Evolutionary conservation across 2,329 filamentous ascomycete species (phyloP).

Genomic region (Boeremia exigua): DNA sequence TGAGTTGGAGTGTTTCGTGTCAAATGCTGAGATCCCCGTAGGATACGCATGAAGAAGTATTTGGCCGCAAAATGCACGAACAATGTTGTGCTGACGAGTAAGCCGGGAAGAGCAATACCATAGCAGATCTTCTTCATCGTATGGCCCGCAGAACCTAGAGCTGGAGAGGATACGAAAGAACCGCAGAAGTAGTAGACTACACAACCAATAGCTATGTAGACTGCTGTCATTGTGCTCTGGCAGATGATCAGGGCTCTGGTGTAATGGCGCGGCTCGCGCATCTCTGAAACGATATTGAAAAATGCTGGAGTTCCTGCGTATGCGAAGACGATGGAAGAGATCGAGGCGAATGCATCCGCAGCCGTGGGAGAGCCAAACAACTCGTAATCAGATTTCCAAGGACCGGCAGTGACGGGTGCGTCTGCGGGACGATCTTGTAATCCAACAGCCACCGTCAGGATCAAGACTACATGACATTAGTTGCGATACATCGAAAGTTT

Average conservation of each 20-base stretch:
- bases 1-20: constrained; percentile 31
- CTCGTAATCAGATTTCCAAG: constrained; percentile 30
- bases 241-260: constrained; percentile 63
- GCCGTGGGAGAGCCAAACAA: constrained; percentile 24
- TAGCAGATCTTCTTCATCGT: constrained; percentile 69
- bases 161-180: constrained; percentile 66
- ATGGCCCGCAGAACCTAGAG: constrained; percentile 66
- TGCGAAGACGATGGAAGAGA: constrained; percentile 33
- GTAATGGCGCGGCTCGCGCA: constrained; percentile 66
- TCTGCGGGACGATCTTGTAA: constrained; percentile 32
- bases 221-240: constrained; percentile 63
- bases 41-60: constrained; percentile 67
- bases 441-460: constrained; percentile 34
- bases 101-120: constrained; percentile 66
- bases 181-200: constrained; percentile 74
- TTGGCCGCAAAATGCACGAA: constrained; percentile 36
- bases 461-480: constrained; percentile 22
- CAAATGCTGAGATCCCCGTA: constrained; percentile 72
- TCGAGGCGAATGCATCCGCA: constrained; percentile 27
- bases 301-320: constrained; percentile 67
- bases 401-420: constrained; percentile 26
- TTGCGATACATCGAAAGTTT: not conserved
- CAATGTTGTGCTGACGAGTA: constrained; percentile 32
- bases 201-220: constrained; percentile 70
- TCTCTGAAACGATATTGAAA: constrained; percentile 70